Conservation (phyloP, 495 filamentous ascomycete genomes). For the Xylaria grammica region DNA sequence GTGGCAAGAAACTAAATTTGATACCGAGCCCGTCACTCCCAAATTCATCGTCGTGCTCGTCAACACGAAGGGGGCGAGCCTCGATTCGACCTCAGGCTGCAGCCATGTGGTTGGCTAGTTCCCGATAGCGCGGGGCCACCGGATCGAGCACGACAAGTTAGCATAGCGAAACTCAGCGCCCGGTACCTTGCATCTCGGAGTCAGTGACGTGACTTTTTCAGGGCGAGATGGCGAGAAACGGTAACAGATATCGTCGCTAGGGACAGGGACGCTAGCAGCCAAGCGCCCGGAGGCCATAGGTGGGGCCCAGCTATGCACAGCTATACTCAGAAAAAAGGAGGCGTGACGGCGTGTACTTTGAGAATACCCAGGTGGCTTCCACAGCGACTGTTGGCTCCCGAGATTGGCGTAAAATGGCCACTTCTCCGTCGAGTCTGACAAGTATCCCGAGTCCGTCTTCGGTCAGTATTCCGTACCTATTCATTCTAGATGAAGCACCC, state of each 20-base stretch:
- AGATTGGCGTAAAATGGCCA: too few species aligned
- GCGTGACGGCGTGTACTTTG: too few species aligned
- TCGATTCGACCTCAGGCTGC: slow-evolving; percentile 10
- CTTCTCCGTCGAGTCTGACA: too few species aligned
- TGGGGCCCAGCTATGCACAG: background rate
- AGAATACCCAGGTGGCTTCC: too few species aligned
- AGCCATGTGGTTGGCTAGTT: background rate
- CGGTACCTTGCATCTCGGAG: slow-evolving; percentile 13
- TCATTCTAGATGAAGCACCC: too few species aligned
- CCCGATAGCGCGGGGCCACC: background rate
- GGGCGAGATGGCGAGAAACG: slow-evolving; percentile 16
- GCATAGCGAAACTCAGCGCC: background rate
- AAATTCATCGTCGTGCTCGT: background rate
- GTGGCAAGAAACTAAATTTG: background rate
- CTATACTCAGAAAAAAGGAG: too few species aligned
- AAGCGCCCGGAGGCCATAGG: background rate
- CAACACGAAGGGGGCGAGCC: slow-evolving; percentile 14
- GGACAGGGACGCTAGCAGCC: background rate
- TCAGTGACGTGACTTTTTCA: slow-evolving; percentile 10
- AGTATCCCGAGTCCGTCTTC: too few species aligned
- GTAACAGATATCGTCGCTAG: background rate
- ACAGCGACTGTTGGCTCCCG: too few species aligned
- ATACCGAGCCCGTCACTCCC: background rate
- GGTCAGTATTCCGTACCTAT: too few species aligned
- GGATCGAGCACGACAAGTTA: background rate